Percentiles rank a stretch among this genome's conserved stretches.
phyloP scores from a whole-genome alignment of 306 rosid genomes.

The Leucaena leucocephala region DNA sequence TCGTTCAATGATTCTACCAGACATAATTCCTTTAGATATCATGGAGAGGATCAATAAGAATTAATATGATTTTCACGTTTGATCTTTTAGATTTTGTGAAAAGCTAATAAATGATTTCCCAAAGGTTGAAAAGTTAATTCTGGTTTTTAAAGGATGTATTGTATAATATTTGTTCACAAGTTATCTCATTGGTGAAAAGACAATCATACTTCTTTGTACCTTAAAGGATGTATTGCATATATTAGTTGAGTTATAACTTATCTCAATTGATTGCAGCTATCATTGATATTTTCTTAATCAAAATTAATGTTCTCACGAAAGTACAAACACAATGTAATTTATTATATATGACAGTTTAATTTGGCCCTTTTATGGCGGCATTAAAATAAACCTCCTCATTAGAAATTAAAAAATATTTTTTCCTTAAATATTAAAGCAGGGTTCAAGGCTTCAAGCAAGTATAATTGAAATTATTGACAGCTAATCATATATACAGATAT shows the following conservation, averaged over 20 bases:
- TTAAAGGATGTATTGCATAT: background rate
- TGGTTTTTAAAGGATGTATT: constrained; percentile 15
- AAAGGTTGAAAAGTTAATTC: constrained; percentile 41
- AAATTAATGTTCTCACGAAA: background rate
- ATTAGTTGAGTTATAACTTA: background rate
- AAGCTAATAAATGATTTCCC: constrained; percentile 42
- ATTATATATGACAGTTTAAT: background rate
- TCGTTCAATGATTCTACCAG: constrained; percentile 49
- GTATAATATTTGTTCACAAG: background rate
- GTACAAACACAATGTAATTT: background rate
- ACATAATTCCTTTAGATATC: constrained; percentile 26
- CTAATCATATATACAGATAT: background rate
- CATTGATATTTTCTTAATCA: background rate
- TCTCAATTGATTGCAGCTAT: constrained; percentile 25
- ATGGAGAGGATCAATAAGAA: constrained; percentile 40
- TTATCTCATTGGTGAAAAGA: background rate
- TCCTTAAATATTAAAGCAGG: background rate
- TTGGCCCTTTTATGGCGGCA: background rate
- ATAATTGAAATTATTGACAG: background rate
- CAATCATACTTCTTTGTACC: constrained; percentile 3
- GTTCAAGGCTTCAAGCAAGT: background rate
- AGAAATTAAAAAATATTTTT: background rate
- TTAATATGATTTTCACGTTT: constrained; percentile 31
- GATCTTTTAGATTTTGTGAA: constrained; percentile 42
- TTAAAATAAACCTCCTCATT: background rate